Evolutionary conservation across 306 rosid species (phyloP).

Genomic region (Elaeagnus macrophylla): DNA sequence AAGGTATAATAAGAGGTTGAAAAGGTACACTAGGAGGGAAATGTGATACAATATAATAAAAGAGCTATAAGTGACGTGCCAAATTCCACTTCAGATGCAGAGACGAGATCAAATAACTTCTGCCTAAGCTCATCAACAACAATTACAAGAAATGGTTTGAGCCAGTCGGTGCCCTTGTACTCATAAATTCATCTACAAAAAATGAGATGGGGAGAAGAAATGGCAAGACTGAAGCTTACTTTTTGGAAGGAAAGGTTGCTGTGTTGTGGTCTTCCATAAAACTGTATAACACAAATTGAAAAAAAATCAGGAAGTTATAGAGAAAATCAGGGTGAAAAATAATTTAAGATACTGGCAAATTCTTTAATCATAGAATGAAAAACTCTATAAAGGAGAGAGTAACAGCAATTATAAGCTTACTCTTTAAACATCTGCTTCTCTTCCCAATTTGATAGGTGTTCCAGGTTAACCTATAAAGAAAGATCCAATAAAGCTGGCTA

Average conservation of each 20-base stretch:
- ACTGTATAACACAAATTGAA: constrained; percentile 33
- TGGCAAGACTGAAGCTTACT: constrained; percentile 40
- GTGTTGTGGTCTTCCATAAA: constrained; percentile 99
- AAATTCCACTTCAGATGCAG: too few relatives aligned
- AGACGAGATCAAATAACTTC: too few relatives aligned
- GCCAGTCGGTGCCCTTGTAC: too few relatives aligned
- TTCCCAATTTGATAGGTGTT: constrained; percentile 87
- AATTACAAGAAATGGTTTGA: neutral
- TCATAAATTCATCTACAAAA: neutral
- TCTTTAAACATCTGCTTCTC: constrained; percentile 92
- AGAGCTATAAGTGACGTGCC: too few relatives aligned
- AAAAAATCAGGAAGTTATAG: neutral
- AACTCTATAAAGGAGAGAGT: neutral
- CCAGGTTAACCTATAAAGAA: constrained; percentile 68
- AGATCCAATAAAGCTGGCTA: constrained; percentile 14
- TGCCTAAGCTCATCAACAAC: too few relatives aligned
- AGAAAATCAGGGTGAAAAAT: neutral
- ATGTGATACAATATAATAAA: too few relatives aligned
- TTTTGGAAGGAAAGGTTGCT: constrained; percentile 92
- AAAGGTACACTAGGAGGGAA: too few relatives aligned
- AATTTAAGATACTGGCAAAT: neutral
- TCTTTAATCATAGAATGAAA: neutral
- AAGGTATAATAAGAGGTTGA: too few relatives aligned
- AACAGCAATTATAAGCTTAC: constrained; percentile 34
- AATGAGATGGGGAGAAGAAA: neutral